These are phyloP conservation scores for Lolium perenne DNA, from an alignment of 176 grass and related monocot species.

Conservation along the genomic window DNA sequence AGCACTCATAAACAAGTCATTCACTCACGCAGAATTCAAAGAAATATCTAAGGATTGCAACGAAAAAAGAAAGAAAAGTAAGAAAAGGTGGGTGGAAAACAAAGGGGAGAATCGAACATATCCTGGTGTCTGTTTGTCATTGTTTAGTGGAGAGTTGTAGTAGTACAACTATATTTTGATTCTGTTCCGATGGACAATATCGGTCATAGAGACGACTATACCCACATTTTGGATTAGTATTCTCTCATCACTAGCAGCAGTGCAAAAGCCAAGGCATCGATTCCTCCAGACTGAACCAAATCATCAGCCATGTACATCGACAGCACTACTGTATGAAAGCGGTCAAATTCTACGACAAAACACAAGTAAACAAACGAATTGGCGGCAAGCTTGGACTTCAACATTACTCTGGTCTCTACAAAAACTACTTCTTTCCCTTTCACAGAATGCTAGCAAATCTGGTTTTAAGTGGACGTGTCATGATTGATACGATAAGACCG, in stretches of 20 bases:
- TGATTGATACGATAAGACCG: conserved; percentile 20
- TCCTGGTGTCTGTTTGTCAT: neutral
- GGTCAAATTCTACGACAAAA: neutral
- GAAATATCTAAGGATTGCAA: neutral
- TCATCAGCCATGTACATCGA: neutral
- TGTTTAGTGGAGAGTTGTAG: neutral
- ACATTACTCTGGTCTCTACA: neutral
- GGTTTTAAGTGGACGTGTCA: conserved; percentile 12
- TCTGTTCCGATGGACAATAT: neutral
- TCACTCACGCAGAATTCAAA: neutral
- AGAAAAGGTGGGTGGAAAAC: neutral
- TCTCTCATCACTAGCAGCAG: neutral
- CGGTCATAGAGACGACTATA: neutral
- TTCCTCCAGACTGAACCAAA: neutral
- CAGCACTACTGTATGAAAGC: neutral
- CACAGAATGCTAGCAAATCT: neutral
- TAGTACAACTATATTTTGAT: neutral
- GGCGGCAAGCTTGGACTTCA: neutral
- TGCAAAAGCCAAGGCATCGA: neutral
- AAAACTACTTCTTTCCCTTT: neutral
- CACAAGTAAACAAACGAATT: neutral
- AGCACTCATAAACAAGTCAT: neutral
- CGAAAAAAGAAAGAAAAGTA: neutral
- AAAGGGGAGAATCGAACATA: conserved; percentile 7
- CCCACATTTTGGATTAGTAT: neutral